Conservation (phyloP, 441 rosid species). For the Aleurites moluccanus region DNA sequence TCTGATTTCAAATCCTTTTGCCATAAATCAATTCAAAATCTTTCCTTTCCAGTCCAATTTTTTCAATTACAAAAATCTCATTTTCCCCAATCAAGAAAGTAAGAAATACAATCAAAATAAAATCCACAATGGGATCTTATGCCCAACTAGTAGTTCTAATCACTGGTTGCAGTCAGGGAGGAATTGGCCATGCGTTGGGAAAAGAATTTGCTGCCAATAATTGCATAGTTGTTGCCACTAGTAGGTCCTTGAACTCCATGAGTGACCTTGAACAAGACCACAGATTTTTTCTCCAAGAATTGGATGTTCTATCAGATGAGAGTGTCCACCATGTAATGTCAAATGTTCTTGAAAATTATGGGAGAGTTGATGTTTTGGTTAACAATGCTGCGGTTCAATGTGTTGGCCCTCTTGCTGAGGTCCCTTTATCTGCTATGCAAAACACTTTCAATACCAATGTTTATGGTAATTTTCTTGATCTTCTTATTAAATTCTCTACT, state of each 20-base stretch:
- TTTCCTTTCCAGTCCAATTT: conserved; percentile 14
- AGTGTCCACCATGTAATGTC: conserved; percentile 47
- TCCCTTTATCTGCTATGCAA: conserved; percentile 58
- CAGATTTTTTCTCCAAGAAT: conserved; percentile 59
- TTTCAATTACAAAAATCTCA: conserved; percentile 8
- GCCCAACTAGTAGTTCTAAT: conserved; percentile 61
- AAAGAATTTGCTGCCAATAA: conserved; percentile 59
- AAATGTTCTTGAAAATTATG: conserved; percentile 57
- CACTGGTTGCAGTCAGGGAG: conserved; percentile 82
- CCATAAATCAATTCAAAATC: neutral
- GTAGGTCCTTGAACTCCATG: conserved; percentile 63
- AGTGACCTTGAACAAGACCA: conserved; percentile 63
- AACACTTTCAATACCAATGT: conserved; percentile 69
- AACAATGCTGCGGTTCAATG: conserved; percentile 87
- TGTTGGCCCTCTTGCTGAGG: conserved; percentile 78
- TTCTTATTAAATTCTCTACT: neutral
- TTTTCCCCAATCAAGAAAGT: neutral
- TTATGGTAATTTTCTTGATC: conserved; percentile 44
- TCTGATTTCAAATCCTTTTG: neutral
- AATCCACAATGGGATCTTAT: conserved; percentile 36
- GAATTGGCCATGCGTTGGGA: conserved; percentile 83
- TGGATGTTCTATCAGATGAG: conserved; percentile 68
- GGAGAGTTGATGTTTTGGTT: conserved; percentile 70
- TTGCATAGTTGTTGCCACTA: conserved; percentile 76
- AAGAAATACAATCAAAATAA: neutral